Conservation (phyloP, 495 filamentous ascomycete species). For the Neurospora sp. region DNA sequence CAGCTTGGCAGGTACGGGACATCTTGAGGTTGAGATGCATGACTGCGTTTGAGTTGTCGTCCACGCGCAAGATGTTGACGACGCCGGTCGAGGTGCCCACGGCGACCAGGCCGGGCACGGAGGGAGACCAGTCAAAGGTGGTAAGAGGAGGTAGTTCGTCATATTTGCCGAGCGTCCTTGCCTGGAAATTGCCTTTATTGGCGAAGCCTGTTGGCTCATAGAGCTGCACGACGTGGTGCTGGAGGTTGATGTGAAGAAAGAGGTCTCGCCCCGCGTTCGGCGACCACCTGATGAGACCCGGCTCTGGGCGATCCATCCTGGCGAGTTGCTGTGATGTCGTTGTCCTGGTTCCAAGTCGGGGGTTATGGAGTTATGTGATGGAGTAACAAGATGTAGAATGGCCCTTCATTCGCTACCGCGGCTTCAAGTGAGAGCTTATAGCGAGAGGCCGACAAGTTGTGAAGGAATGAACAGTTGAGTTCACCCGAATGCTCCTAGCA, state of each 20-base stretch:
- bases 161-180: slow-evolving; percentile 59
- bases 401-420: background rate
- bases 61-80: slow-evolving; percentile 69
- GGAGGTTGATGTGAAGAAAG: slow-evolving; percentile 80
- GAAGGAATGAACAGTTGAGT: background rate
- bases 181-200: slow-evolving; percentile 45
- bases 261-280: slow-evolving; percentile 54
- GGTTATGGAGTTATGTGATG: background rate
- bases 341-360: background rate
- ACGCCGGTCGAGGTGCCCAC: slow-evolving; percentile 80
- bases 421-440: background rate
- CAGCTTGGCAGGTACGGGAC: slow-evolving; percentile 79
- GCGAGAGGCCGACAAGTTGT: background rate
- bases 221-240: slow-evolving; percentile 66
- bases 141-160: slow-evolving; percentile 76
- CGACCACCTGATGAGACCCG: slow-evolving; percentile 73
- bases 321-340: background rate
- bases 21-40: slow-evolving; percentile 72
- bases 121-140: slow-evolving; percentile 92
- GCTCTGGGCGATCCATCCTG: slow-evolving; percentile 43
- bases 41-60: slow-evolving; percentile 51
- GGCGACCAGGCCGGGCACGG: slow-evolving; percentile 57
- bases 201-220: slow-evolving; percentile 60
- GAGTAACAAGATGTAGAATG: background rate
- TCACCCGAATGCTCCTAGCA: background rate